Evolutionary conservation across 257 asterid genomes (phyloP).

Genomic region (Ehretia macrophylla): DNA sequence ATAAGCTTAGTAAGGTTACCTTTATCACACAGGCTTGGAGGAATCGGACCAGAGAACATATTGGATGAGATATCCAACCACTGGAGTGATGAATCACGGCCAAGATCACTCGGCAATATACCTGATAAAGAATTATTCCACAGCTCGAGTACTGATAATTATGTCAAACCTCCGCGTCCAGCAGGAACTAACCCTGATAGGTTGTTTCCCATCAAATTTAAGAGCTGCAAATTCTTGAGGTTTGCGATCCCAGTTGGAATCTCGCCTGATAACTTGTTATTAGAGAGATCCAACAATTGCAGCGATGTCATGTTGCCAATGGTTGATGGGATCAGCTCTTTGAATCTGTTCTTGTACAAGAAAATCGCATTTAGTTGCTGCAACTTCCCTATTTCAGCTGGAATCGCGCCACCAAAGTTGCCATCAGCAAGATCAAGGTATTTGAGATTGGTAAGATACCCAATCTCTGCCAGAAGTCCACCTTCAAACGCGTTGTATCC

Average conservation of each 20-base stretch:
- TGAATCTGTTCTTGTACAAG: too few relatives aligned
- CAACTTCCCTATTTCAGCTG: too few relatives aligned
- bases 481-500: too few relatives aligned
- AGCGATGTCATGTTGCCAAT: constrained; percentile 7
- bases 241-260: constrained; percentile 9
- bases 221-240: too few relatives aligned
- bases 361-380: too few relatives aligned
- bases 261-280: constrained; percentile 10
- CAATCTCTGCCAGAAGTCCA: too few relatives aligned
- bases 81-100: constrained; percentile 30
- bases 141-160: constrained; percentile 38
- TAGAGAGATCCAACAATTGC: constrained; percentile 12
- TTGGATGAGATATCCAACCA: constrained; percentile 51
- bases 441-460: too few relatives aligned
- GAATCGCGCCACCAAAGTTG: too few relatives aligned
- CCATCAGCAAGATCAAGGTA: too few relatives aligned
- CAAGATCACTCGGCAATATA: constrained; percentile 41
- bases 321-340: constrained; percentile 9
- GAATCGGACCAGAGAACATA: too few relatives aligned
- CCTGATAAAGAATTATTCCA: constrained; percentile 57
- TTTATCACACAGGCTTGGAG: constrained; percentile 24
- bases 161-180: constrained; percentile 25
- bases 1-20: constrained; percentile 37
- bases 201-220: too few relatives aligned
- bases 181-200: too few relatives aligned